Conservation (phyloP, 2,329 filamentous ascomycete species). For the Chaetomiaceae sp. region DNA sequence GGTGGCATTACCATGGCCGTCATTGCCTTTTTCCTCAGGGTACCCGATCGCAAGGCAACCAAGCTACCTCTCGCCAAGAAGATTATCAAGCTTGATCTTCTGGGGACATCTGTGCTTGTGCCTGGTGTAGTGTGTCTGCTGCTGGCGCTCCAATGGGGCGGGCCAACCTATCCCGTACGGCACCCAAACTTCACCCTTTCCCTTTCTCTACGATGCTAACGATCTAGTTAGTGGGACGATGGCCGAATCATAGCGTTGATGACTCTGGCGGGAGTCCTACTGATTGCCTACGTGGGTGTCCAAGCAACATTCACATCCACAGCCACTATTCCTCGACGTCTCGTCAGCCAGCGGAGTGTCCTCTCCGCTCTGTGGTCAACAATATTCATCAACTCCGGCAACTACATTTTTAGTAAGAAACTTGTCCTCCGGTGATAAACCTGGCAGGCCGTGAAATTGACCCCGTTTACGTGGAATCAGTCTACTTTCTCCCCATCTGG, state of each 20-base stretch:
- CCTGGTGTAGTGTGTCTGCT: slow-evolving; percentile 25
- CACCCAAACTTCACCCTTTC: neutral
- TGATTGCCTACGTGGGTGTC: slow-evolving; percentile 32
- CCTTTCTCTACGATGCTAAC: neutral
- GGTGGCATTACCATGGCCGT: slow-evolving; percentile 33
- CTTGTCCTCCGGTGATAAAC: no score
- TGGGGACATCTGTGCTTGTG: slow-evolving; percentile 18
- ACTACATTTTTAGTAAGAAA: slow-evolving; percentile 7
- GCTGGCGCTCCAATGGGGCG: slow-evolving; percentile 28
- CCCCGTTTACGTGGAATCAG: neutral
- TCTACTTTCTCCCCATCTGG: slow-evolving; percentile 45
- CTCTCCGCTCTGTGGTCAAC: slow-evolving; percentile 33
- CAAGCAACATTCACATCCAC: slow-evolving; percentile 32
- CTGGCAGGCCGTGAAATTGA: no score
- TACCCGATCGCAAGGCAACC: slow-evolving; percentile 17
- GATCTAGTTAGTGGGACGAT: slow-evolving; percentile 37
- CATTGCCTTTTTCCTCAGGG: slow-evolving; percentile 20
- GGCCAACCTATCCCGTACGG: slow-evolving; percentile 18
- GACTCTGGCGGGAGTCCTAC: slow-evolving; percentile 25
- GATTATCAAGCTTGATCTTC: slow-evolving; percentile 25
- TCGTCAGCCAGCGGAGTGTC: slow-evolving; percentile 39
- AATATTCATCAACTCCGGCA: slow-evolving; percentile 31
- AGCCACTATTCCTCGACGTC: slow-evolving; percentile 41
- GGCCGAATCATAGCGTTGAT: slow-evolving; percentile 41
- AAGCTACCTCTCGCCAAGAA: slow-evolving; percentile 21